phyloP scores from a whole-genome alignment of 169 alveolate genomes.

The Eimeria falciformis region DNA sequence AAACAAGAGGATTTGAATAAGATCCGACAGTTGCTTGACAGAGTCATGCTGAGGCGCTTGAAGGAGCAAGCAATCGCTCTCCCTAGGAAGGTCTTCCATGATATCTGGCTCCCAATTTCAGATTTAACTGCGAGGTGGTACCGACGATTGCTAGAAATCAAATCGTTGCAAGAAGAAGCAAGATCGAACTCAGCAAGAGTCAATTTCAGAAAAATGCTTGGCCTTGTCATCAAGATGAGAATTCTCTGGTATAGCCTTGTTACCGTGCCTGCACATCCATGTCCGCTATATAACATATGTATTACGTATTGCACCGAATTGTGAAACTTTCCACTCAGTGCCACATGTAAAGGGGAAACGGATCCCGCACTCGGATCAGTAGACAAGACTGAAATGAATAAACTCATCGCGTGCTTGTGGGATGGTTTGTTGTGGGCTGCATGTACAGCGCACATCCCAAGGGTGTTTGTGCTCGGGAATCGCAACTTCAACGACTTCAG shows the following conservation, averaged over 20 bases:
- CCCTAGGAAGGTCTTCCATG: constrained; percentile 91
- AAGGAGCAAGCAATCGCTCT: constrained; percentile 93
- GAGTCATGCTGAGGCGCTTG: constrained; percentile 90
- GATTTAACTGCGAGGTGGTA: constrained; percentile 72
- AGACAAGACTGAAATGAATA: neutral
- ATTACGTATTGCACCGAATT: too few relatives aligned
- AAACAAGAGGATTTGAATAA: constrained; percentile 86
- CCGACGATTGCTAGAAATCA: constrained; percentile 45
- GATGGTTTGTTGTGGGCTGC: neutral
- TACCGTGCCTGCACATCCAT: neutral
- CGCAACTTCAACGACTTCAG: constrained; percentile 75
- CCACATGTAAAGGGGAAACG: neutral
- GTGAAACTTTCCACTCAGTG: too few relatives aligned
- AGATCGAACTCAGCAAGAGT: constrained; percentile 74
- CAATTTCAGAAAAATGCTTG: constrained; percentile 86
- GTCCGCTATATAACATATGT: too few relatives aligned
- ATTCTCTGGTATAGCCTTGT: constrained; percentile 89
- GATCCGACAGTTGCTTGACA: constrained; percentile 87
- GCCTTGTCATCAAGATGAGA: constrained; percentile 93
- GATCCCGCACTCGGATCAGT: too few relatives aligned
- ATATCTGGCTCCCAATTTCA: constrained; percentile 94
- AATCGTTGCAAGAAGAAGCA: constrained; percentile 79
- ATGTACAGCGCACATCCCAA: constrained; percentile 76
- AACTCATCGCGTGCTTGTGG: neutral
- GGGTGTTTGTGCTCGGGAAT: constrained; percentile 72